Conservation (phyloP, 1,139 yeast species). For the Hansenula anomala region DNA sequence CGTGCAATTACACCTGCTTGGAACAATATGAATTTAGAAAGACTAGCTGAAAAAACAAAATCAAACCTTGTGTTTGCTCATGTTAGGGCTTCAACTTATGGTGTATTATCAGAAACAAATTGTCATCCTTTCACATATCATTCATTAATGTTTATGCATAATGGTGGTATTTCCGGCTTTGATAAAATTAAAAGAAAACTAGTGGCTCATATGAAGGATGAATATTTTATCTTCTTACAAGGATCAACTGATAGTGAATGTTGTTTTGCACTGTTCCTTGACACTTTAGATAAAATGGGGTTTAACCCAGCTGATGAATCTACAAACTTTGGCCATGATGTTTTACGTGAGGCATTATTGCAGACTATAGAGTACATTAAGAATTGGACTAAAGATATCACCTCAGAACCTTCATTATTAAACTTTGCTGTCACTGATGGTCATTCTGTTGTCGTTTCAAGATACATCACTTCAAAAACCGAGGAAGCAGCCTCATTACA, state of each 20-base stretch:
- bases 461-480: conserved; percentile 82
- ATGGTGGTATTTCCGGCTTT: conserved; percentile 84
- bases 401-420: conserved; percentile 78
- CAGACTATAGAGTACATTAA: conserved; percentile 71
- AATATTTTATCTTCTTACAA: conserved; percentile 73
- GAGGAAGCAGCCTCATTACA: conserved; percentile 97
- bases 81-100: conserved; percentile 94
- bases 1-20: conserved; percentile 97
- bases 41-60: conserved; percentile 82
- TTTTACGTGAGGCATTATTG: conserved; percentile 63
- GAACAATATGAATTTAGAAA: conserved; percentile 88
- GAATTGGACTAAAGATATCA: conserved; percentile 52
- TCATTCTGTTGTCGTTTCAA: conserved; percentile 75
- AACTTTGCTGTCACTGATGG: conserved; percentile 97
- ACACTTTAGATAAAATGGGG: conserved; percentile 72
- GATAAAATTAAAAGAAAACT: conserved; percentile 66
- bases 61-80: conserved; percentile 87
- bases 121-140: conserved; percentile 94
- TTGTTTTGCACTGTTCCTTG: conserved; percentile 84
- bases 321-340: conserved; percentile 50
- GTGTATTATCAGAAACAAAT: conserved; percentile 88
- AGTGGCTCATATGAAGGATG: conserved; percentile 69
- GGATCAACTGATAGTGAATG: conserved; percentile 97
- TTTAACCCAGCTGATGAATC: conserved; percentile 51
- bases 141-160: conserved; percentile 92